Percentiles rank a stretch among this genome's conserved stretches.
These are phyloP conservation scores for Entamoeba histolytica DNA, from an alignment of 208 protist genomes.

Conservation along the genomic window DNA sequence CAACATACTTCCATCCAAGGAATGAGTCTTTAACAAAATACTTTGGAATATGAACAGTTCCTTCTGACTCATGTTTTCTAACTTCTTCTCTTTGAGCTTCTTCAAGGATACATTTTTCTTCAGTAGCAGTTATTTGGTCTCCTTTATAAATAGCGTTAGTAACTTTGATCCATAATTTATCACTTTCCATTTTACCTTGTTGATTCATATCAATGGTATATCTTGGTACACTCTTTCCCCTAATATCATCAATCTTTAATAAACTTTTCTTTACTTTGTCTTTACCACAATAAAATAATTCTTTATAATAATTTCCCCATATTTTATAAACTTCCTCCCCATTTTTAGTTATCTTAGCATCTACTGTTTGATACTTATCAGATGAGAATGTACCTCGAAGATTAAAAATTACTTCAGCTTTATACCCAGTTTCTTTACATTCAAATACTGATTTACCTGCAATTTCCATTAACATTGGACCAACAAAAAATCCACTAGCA, in stretches of 20 bases:
- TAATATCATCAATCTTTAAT: neutral
- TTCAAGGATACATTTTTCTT: neutral
- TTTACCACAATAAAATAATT: neutral
- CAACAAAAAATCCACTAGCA: neutral
- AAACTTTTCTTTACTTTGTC: neutral
- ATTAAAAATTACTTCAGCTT: neutral
- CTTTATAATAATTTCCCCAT: neutral
- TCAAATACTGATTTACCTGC: neutral
- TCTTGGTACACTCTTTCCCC: neutral
- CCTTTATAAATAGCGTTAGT: neutral
- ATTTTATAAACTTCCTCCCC: neutral
- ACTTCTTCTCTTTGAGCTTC: neutral
- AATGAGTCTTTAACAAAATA: neutral
- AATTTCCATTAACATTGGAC: neutral
- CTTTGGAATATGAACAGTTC: neutral
- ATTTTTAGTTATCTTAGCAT: neutral
- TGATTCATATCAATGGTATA: neutral
- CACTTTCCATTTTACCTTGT: neutral
- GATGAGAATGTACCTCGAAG: neutral
- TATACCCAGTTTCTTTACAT: neutral
- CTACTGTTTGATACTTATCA: neutral
- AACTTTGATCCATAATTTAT: neutral
- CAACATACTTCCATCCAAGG: neutral
- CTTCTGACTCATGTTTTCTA: neutral
- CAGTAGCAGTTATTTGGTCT: neutral